These are phyloP conservation scores for Paragyromitra xinjiangensis DNA, from an alignment of 495 filamentous ascomycete species.

Conservation along the genomic window DNA sequence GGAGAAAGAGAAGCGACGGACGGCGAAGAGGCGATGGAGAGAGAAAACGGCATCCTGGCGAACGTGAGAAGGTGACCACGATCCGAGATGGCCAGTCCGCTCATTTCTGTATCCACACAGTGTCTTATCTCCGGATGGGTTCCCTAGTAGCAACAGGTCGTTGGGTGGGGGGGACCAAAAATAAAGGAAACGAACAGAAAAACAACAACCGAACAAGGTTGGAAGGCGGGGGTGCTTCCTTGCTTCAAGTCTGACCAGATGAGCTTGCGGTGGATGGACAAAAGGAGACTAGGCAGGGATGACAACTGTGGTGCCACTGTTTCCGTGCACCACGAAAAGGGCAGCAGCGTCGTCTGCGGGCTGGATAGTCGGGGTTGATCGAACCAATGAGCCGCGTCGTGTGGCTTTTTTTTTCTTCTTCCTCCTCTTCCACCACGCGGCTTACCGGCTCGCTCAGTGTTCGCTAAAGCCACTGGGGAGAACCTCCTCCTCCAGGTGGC, in stretches of 20 bases:
- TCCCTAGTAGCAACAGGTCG: slow-evolving; percentile 28
- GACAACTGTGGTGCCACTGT: slow-evolving; percentile 26
- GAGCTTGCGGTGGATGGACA: slow-evolving; percentile 36
- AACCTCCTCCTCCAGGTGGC: not conserved
- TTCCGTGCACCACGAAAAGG: slow-evolving; percentile 39
- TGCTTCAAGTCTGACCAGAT: slow-evolving; percentile 44
- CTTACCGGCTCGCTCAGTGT: slow-evolving; percentile 11
- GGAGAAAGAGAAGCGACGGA: slow-evolving; percentile 46
- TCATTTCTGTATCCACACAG: slow-evolving; percentile 34
- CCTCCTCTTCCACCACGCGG: slow-evolving; percentile 9
- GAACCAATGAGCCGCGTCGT: slow-evolving; percentile 31
- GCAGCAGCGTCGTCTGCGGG: slow-evolving; percentile 27
- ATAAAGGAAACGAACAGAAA: slow-evolving; percentile 39
- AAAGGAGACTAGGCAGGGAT: slow-evolving; percentile 44
- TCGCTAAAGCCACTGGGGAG: slow-evolving; percentile 38
- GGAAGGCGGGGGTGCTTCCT: slow-evolving; percentile 46
- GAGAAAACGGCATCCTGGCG: slow-evolving; percentile 36
- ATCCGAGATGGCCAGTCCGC: slow-evolving; percentile 42
- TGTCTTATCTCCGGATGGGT: slow-evolving; percentile 46
- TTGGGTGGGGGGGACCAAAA: slow-evolving; percentile 41
- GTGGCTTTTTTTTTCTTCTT: slow-evolving; percentile 20
- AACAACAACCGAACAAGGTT: slow-evolving; percentile 40
- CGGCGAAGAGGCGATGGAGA: slow-evolving; percentile 41
- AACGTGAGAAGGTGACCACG: slow-evolving; percentile 45
- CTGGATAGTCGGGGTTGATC: slow-evolving; percentile 30